Base-by-base conservation (phyloP, 306 rosid genomes). In the Calophaca sinica region DNA sequence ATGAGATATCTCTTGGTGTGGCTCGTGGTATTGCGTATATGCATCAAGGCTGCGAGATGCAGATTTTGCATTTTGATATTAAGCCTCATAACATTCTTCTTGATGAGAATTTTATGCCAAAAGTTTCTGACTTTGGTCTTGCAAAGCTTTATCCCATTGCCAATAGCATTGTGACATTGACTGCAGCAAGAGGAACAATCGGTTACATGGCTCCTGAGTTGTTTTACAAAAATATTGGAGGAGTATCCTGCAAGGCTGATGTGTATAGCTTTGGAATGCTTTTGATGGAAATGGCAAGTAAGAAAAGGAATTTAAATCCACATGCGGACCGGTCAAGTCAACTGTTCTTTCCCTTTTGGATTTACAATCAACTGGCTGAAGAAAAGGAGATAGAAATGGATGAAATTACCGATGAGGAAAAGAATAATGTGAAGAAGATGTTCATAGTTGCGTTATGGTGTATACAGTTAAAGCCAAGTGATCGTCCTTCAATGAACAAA, bases 401-500 rank as follows among this genome's bases (percentile, higher is more conserved):
- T 29, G 36, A 15, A 53, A 2, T 14, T 1, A 45, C 5, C 2
- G 1, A 42, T 3, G 68, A 66, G 1, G 74, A 66, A 10, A 9
- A 38, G 11, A 54, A 55, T 26, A 31, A 42, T 6, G 38, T 38
- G 59, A 75, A 63, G 5, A 75, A 76, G 31, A 76, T 76, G 74
- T 42, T 76, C 36, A 0, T 76, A 2, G 65, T 65, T n/a, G 80
- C 74, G 3, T n/a, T 76, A 9, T 76, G 73, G 80, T 76, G 74
- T 42, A 65, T 76, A 76, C 80, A 76, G 6, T 2, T 66, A 7
- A 76, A 66, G 10, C 74, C 80, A 2, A 10, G 15, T 54, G 59
- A 66, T 42, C 80, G 80, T 29, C 74, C 80, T 45, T 31, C 80
- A 54, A 76, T 76, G 74, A 42, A 6, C 3, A 76, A 54, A 44